Conservation (phyloP, 2,329 filamentous ascomycete genomes). For the Cadophora luteo-olivacea region DNA sequence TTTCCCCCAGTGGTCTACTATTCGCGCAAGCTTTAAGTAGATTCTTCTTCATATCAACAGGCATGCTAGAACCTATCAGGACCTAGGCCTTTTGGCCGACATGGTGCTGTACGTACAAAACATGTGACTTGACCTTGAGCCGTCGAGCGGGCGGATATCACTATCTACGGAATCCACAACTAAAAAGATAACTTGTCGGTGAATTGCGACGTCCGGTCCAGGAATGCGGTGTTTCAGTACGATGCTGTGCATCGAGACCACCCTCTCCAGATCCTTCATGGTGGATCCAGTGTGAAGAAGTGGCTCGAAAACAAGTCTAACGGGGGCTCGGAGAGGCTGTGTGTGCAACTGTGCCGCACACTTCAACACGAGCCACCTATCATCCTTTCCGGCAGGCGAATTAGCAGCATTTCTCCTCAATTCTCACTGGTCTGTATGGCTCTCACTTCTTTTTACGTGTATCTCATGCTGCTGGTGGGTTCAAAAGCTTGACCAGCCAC, state of each 20-base stretch:
- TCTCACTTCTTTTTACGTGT: neutral
- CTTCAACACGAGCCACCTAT: neutral
- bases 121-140: too few relatives aligned
- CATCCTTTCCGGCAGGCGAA: constrained; percentile 6
- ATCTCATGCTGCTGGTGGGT: neutral
- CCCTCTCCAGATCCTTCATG: constrained; percentile 1
- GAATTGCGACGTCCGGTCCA: neutral
- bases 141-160: too few relatives aligned
- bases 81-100: too few relatives aligned
- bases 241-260: neutral
- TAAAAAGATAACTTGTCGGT: neutral
- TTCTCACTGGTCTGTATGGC: constrained; percentile 6
- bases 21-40: too few relatives aligned
- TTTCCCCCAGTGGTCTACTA: too few relatives aligned
- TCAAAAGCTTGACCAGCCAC: constrained; percentile 2
- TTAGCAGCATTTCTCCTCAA: neutral
- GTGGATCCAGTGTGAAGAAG: neutral
- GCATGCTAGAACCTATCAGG: too few relatives aligned
- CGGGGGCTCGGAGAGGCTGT: constrained; percentile 1
- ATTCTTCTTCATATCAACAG: too few relatives aligned
- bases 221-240: neutral
- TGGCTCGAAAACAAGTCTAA: neutral
- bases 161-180: too few relatives aligned
- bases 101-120: too few relatives aligned
- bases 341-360: constrained; percentile 14